Evolutionary conservation across 2,329 filamentous ascomycete genomes (phyloP), one percentile per base, ranked within the genome.

Genomic region (Nectriaceae sp.): DNA sequence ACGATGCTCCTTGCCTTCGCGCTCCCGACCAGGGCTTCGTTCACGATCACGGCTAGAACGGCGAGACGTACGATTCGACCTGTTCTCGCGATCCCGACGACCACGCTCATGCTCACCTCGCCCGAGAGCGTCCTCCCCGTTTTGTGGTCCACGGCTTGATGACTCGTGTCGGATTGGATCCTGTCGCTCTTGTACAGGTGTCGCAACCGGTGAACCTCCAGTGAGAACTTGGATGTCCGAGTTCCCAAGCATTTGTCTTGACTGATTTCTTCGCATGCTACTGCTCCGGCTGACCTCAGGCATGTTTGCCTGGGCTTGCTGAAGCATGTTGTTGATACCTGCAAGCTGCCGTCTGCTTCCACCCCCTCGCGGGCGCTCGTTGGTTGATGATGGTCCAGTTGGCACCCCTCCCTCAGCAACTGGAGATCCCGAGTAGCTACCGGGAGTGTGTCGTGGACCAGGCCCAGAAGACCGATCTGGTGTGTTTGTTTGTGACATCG

Each of bases 271-370:
- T 48, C 69, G 59, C 22, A 53, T 42, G 11, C 70, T 69, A 38
- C 67, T 71, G 22, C 67, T 69, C 21, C 69, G 70, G 20, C 61
- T 65, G 29, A 54, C 42, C 1, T 70, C 69, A 2, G 63, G 70
- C 70, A 61, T 72, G 55, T 57, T 78, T 64, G 59, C 61, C 60
- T 76, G 77, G 1, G 75, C 74, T 63, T 80, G 76, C 54, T 79
- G 76, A 4, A 84, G 71, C 42, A 76, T 80, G 52, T 69, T 82
- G 56, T 84, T 83, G 50, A 87, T 85, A 39, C 79, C 77, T 11
- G 77, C 76, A 22, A 86, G 69, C 56, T 85, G 80, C 48, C 82
- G 72, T 49, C 75, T 70, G 16, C 75, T 71, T 22, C 77, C 74
- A 56, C 54, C 68, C 21, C 61, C 62, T 31, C 65, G 57, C 21